These are phyloP conservation scores for Penicillium macrosclerotiorum DNA, from an alignment of 495 filamentous ascomycete species.

Conservation along the genomic window DNA sequence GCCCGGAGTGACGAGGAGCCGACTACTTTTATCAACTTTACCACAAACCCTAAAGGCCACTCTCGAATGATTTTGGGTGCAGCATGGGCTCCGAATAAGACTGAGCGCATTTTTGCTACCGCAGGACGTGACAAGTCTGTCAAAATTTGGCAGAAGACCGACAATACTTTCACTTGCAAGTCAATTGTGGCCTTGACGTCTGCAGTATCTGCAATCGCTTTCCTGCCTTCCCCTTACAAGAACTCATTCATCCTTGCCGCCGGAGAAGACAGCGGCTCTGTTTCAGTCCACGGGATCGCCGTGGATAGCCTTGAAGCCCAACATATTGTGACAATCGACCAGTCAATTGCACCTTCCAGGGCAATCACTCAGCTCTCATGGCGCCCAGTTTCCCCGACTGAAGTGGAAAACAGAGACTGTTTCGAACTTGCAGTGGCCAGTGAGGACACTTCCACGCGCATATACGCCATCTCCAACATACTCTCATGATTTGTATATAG, in stretches of 20 bases:
- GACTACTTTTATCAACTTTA: slow-evolving; percentile 51
- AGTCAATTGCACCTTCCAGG: slow-evolving; percentile 61
- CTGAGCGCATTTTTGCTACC: slow-evolving; percentile 66
- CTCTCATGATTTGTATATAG: slow-evolving; percentile 25
- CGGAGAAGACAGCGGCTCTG: slow-evolving; percentile 54
- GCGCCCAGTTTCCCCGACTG: slow-evolving; percentile 51
- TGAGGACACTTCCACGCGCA: slow-evolving; percentile 75
- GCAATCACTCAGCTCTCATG: slow-evolving; percentile 74
- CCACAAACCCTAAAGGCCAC: slow-evolving; percentile 79
- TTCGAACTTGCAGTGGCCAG: slow-evolving; percentile 74
- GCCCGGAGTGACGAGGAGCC: slow-evolving; percentile 39
- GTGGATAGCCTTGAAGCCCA: slow-evolving; percentile 43
- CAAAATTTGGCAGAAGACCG: slow-evolving; percentile 65
- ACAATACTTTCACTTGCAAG: slow-evolving; percentile 44
- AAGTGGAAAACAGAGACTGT: slow-evolving; percentile 12
- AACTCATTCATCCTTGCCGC: slow-evolving; percentile 58
- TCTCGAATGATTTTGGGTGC: slow-evolving; percentile 85
- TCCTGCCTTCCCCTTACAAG: slow-evolving; percentile 41
- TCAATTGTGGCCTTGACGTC: slow-evolving; percentile 53
- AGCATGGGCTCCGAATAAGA: slow-evolving; percentile 65
- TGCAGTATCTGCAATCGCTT: slow-evolving; percentile 77
- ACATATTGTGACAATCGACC: slow-evolving; percentile 37
- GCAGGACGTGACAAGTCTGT: slow-evolving; percentile 83
- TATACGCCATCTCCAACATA: slow-evolving; percentile 58
- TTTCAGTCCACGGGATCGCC: slow-evolving; percentile 41